A percentile compares a stretch with the other conserved stretches of the same genome.
Evolutionary conservation across 495 filamentous ascomycete species (phyloP).

Genomic region (Penicillium simplicissimum): DNA sequence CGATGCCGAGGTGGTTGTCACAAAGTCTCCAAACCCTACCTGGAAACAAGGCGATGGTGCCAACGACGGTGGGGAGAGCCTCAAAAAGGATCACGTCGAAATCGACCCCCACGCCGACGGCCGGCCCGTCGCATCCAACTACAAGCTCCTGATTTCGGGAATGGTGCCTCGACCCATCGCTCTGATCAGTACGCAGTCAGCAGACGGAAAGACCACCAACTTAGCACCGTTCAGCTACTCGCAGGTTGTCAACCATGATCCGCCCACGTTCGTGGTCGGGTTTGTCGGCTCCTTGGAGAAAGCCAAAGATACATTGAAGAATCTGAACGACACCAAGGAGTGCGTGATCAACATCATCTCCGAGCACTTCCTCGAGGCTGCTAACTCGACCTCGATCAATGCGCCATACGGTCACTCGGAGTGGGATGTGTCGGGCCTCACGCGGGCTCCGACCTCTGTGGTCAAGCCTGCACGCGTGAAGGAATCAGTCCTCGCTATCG

Average conservation of each 20-base stretch:
- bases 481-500: slow-evolving; percentile 80
- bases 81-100: slow-evolving; percentile 64
- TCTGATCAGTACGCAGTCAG: slow-evolving; percentile 59
- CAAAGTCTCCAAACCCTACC: slow-evolving; percentile 68
- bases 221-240: slow-evolving; percentile 88
- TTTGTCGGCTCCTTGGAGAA: slow-evolving; percentile 54
- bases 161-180: slow-evolving; percentile 82
- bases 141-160: slow-evolving; percentile 87
- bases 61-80: slow-evolving; percentile 58
- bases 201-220: slow-evolving; percentile 65
- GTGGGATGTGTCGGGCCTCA: slow-evolving; percentile 78
- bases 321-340: slow-evolving; percentile 69
- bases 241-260: slow-evolving; percentile 82
- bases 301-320: slow-evolving; percentile 75
- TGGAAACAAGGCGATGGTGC: slow-evolving; percentile 82
- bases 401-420: slow-evolving; percentile 77
- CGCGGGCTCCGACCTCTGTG: slow-evolving; percentile 62
- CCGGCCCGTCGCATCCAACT: slow-evolving; percentile 71
- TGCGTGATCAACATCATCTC: slow-evolving; percentile 84
- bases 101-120: slow-evolving; percentile 81
- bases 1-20: slow-evolving; percentile 55
- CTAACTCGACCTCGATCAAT: slow-evolving; percentile 77
- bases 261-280: slow-evolving; percentile 84
- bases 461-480: slow-evolving; percentile 74
- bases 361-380: slow-evolving; percentile 84